Conservation (phyloP, 768 basidiomycete species). For the Mycena galopus region DNA sequence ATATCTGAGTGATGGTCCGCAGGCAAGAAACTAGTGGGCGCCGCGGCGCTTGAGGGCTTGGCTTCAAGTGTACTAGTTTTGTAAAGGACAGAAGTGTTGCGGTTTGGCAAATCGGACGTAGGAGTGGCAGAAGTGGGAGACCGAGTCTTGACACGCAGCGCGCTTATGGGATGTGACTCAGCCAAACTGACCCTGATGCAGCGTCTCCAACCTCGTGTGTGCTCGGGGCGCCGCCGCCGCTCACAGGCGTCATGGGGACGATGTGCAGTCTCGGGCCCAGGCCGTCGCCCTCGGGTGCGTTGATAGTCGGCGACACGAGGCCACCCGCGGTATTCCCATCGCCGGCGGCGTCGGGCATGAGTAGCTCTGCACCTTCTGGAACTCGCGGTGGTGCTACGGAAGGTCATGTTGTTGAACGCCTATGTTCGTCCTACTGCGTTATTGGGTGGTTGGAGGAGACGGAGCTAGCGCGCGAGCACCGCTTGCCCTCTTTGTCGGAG, state of each 20-base stretch:
- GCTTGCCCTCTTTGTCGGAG: conserved; percentile 58
- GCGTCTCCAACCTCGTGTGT: conserved; percentile 59
- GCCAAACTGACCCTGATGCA: conserved; percentile 71
- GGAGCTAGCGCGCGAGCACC: conserved; percentile 74
- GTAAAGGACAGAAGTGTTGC: too few species aligned
- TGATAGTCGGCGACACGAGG: conserved; percentile 53
- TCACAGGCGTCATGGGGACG: conserved; percentile 86
- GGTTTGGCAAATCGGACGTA: too few species aligned
- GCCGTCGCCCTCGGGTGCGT: conserved; percentile 66
- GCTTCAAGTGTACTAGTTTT: too few species aligned
- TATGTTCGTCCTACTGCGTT: conserved; percentile 67
- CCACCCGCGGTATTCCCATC: background rate
- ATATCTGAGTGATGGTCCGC: too few species aligned
- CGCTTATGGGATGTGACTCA: too few species aligned
- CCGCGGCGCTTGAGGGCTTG: too few species aligned
- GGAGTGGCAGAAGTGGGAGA: too few species aligned
- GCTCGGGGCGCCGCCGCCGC: conserved; percentile 62
- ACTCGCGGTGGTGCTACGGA: conserved; percentile 62
- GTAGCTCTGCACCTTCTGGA: conserved; percentile 70
- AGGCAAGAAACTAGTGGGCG: too few species aligned
- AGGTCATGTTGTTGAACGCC: conserved; percentile 72
- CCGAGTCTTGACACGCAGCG: too few species aligned
- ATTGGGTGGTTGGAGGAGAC: conserved; percentile 72
- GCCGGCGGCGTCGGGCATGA: conserved; percentile 62
- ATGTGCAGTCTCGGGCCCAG: conserved; percentile 79